phyloP scores from a whole-genome alignment of 2,329 filamentous ascomycete species.

The Thelonectria blattea region DNA sequence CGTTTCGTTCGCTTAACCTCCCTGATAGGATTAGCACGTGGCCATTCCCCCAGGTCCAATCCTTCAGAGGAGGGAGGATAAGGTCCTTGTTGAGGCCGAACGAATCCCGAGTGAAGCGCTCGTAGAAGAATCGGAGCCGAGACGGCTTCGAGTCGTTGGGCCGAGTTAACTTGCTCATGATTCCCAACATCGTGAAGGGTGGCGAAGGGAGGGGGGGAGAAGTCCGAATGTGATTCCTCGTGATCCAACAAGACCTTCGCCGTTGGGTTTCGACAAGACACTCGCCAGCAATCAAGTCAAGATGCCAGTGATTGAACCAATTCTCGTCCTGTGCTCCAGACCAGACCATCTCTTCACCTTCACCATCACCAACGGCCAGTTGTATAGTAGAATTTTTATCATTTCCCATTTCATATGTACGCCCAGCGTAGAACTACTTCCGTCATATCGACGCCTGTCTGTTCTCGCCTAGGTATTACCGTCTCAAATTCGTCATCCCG shows the following conservation, averaged over 20 bases:
- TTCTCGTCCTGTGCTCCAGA: neutral
- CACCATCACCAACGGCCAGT: neutral
- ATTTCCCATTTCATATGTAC: conserved; percentile 31
- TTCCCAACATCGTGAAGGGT: neutral
- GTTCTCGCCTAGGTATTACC: conserved; percentile 32
- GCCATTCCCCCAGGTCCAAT: conserved; percentile 9
- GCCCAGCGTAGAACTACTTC: conserved; percentile 32
- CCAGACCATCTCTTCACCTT: neutral
- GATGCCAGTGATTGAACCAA: neutral
- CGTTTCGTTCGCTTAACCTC: conserved; percentile 19
- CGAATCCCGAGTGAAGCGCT: conserved; percentile 11
- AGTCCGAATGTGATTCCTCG: too few species aligned
- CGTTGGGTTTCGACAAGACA: too few species aligned
- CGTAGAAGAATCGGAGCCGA: conserved; percentile 8
- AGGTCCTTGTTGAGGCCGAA: conserved; percentile 3
- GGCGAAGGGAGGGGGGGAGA: too few species aligned
- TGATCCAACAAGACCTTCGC: too few species aligned
- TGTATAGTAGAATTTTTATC: conserved; percentile 22
- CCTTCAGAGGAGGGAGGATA: neutral
- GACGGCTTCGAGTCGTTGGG: conserved; percentile 3
- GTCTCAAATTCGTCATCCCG: conserved; percentile 24
- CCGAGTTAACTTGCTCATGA: neutral
- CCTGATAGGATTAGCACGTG: conserved; percentile 27
- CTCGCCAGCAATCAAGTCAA: too few species aligned
- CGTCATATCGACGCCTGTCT: conserved; percentile 31